Evolutionary conservation across 1,284 basidiomycete species (phyloP), one percentile per base, ranked within the genome.

Genomic region (Malassezia obtusa): DNA sequence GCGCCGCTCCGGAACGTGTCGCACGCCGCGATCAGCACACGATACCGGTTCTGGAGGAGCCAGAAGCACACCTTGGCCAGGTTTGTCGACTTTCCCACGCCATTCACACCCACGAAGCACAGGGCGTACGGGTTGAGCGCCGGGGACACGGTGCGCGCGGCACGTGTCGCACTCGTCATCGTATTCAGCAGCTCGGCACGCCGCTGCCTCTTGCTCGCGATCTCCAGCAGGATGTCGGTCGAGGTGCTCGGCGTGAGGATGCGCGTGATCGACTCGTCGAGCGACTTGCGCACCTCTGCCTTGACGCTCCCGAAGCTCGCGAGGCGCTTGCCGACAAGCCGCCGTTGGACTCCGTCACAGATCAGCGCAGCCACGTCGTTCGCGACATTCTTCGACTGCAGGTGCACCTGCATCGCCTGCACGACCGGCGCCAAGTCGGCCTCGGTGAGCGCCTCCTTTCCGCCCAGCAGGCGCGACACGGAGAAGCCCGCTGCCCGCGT

Each of bases 301-400:
- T 83, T 91, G 53, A 89, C 85, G 4, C 63, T 64, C n/a, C 64
- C 64, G 45, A 72, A 73, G 28, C 45, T 64, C 19, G 63, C 63
- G 17, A 72, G 53, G 21, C 64, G 65, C 77, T 87, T 89, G 11
- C 94, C 94, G 7, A 92, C 80, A 33, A 99, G 79, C 36, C 82
- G 83, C 63, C 88, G 83, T 1, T 88, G 89, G 11, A 98, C 90
- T 14, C 86, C 84, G 66, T 92, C 88, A 71, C 91, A 95, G 3
- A 99, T 83, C 74, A 91, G 88, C 58, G 91, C 87, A 9, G 92
- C 81, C 60, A 98, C 94, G 54, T 94, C 89, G 74, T 83, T 87
- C 7, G 94, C 94, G 2, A 99, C 94, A 67, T 99, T 99, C 79
- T 98, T 98, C 77, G 87, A 84, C 87, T 96, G 95, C 43, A 98